Base-by-base conservation (phyloP, 495 filamentous ascomycete genomes). In the Aspergillus baeticus region DNA sequence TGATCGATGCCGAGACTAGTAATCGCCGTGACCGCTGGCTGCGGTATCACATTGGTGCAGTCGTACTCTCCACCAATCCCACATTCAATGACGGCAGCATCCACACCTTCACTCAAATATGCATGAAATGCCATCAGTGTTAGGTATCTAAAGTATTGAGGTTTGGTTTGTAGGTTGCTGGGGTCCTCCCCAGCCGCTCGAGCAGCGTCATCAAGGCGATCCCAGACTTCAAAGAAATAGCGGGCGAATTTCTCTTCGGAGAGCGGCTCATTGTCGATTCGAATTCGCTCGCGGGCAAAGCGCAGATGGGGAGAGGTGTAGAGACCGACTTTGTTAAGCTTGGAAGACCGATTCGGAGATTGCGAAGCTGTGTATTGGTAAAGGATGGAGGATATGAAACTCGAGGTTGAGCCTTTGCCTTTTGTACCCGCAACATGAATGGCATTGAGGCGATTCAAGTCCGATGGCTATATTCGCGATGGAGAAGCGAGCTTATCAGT, bases 1-100 rank as follows among this genome's bases (percentile, higher is more conserved):
- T 98, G 94, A 61, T 98, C 95, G 59, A 98, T 96, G 7, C 91
- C 94, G 21, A 98, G 76, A 44, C 86, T 91, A 11, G 86, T 90
- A 41, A 98, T 89, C 0, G 86, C 92, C 3, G 81, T 81, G 2
- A 84, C 88, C 13, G 83, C 83, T 6, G 93, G 93, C 21, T 80
- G 71, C 17, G 80, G 77, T 15, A 97, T 82, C n/a, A 98, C 81
- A 63, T 98, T 98, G 6, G 94, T 98, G 21, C 88, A 87, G 58
- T 98, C 94, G 64, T 88, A 93, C 71, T 96, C 90, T 33, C 94
- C 94, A 3, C 94, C 94, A 50, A 98, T 88, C 3, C 95, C 95
- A 42, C 90, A 93, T 67, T 98, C 94, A 45, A 96, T 92, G 3
- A 98, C 80, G 2, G 92, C 90, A 0, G 83, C 83, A 55, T 96